phyloP scores from a whole-genome alignment of 208 protist species.

The Acanthamoeba polyphaga region DNA sequence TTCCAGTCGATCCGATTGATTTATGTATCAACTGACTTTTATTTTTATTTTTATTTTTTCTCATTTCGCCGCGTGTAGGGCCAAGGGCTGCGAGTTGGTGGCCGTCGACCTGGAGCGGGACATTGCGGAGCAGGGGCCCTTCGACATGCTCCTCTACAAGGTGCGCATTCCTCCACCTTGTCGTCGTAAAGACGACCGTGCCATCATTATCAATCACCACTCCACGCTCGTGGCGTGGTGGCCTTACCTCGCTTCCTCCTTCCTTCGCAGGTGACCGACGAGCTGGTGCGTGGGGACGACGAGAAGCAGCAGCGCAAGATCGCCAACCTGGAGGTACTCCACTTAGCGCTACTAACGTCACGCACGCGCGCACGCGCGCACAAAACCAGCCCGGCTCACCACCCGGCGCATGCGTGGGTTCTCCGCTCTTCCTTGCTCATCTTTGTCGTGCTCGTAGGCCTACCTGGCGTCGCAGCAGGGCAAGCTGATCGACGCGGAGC shows the following conservation, averaged over 20 bases:
- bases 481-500: constrained; percentile 64
- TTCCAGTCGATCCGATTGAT: too few species aligned
- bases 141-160: constrained; percentile 68
- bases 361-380: too few species aligned
- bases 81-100: constrained; percentile 36
- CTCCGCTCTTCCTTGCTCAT: neutral
- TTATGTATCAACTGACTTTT: too few species aligned
- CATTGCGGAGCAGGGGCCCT: constrained; percentile 57
- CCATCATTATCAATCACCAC: too few species aligned
- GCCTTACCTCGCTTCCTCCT: neutral
- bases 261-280: constrained; percentile 40
- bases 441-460: neutral
- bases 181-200: neutral
- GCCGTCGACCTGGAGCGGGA: constrained; percentile 20
- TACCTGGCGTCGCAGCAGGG: neutral
- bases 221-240: neutral
- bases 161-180: neutral
- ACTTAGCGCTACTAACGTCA: neutral
- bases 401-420: neutral
- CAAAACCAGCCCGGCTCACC: neutral
- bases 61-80: neutral
- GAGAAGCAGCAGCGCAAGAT: constrained; percentile 44
- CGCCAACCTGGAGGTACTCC: constrained; percentile 56
- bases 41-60: neutral
- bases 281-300: constrained; percentile 38